phyloP scores from a whole-genome alignment of 345 rosid species.

The Citrus hindsii region DNA sequence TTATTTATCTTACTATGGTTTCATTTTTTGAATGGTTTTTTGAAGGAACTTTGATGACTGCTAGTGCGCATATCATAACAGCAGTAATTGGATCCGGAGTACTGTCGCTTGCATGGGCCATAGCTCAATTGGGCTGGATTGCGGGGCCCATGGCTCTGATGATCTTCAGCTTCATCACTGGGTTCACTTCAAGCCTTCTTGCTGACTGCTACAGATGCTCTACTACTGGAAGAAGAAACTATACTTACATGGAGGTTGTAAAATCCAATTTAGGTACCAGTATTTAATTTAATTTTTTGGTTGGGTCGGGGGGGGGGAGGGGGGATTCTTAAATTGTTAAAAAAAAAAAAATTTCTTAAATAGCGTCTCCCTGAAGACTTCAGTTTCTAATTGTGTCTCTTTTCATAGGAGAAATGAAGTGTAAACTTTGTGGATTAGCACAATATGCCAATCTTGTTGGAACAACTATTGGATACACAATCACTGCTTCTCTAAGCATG shows the following conservation, averaged over 20 bases:
- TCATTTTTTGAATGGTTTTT: background rate
- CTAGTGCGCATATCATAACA: slow-evolving; percentile 86
- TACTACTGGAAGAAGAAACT: slow-evolving; percentile 44
- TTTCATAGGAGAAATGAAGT: slow-evolving; percentile 46
- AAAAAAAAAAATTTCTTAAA: too few relatives aligned
- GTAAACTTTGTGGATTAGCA: slow-evolving; percentile 62
- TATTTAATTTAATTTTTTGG: background rate
- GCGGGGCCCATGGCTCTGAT: slow-evolving; percentile 56
- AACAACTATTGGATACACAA: slow-evolving; percentile 69
- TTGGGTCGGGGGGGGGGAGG: too few relatives aligned
- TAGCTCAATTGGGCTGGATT: slow-evolving; percentile 81
- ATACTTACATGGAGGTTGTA: background rate
- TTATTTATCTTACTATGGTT: background rate
- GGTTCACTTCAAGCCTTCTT: slow-evolving; percentile 65
- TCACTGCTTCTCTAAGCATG: slow-evolving; percentile 89
- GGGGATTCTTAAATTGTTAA: too few relatives aligned
- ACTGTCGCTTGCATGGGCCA: slow-evolving; percentile 79
- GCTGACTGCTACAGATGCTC: slow-evolving; percentile 53
- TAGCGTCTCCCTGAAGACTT: background rate
- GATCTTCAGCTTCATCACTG: slow-evolving; percentile 62
- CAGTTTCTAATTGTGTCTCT: background rate
- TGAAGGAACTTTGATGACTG: slow-evolving; percentile 74
- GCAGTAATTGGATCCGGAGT: slow-evolving; percentile 93
- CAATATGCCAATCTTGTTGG: slow-evolving; percentile 73
- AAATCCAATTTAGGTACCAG: slow-evolving; percentile 40